Conservation (phyloP, 129 eudicot species). For the Lactuca sativa region DNA sequence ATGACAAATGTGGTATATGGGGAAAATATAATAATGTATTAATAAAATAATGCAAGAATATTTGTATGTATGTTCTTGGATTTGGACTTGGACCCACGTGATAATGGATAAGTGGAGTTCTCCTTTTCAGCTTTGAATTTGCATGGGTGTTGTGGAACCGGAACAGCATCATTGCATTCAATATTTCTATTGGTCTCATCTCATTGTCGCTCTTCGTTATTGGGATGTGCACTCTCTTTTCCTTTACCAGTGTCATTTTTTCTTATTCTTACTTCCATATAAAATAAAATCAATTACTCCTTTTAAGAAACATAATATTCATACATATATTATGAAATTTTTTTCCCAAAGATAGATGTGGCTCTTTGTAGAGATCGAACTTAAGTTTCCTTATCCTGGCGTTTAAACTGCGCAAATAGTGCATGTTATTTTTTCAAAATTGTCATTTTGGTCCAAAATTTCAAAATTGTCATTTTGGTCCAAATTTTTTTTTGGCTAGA, state of each 20-base stretch:
- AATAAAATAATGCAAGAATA: not conserved
- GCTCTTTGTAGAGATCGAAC: not conserved
- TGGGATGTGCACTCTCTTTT: conserved; percentile 17
- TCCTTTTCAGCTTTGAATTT: conserved; percentile 33
- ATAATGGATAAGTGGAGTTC: not conserved
- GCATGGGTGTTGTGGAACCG: conserved; percentile 31
- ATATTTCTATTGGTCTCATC: conserved; percentile 8
- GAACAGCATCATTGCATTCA: conserved; percentile 22
- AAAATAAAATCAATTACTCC: too few relatives aligned
- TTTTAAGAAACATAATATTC: not conserved
- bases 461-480: too few relatives aligned
- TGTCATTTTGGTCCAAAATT: too few relatives aligned
- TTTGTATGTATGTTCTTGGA: conserved; percentile 20
- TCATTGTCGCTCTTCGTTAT: conserved; percentile 1
- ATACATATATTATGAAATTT: not conserved
- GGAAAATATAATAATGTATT: not conserved
- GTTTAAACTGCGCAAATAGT: too few relatives aligned
- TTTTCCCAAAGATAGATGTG: not conserved
- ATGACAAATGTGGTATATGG: not conserved
- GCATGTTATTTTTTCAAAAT: too few relatives aligned
- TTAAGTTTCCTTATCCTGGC: not conserved
- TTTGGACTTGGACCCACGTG: conserved; percentile 20
- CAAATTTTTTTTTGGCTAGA: too few relatives aligned
- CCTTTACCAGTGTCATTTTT: not conserved
- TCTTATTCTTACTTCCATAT: not conserved